Conservation (phyloP, 352 stramenopile genomes). For the Globisporangium iwayamae region DNA sequence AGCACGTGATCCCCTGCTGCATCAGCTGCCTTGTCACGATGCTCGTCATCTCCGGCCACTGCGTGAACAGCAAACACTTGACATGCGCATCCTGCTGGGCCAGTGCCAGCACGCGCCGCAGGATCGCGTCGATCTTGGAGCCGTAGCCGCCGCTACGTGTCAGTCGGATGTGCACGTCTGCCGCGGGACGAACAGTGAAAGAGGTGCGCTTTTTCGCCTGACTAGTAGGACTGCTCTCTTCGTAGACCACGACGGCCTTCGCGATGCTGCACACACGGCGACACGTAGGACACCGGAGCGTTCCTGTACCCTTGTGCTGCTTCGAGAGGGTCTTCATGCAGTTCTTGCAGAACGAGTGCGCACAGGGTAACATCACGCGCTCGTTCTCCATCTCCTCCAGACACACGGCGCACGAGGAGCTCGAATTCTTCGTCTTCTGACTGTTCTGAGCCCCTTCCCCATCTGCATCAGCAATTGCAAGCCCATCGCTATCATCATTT, state of each 20-base stretch:
- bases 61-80: conserved; percentile 90
- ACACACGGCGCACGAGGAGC: conserved; percentile 67
- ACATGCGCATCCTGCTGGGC: conserved; percentile 49
- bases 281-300: conserved; percentile 58
- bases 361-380: conserved; percentile 78
- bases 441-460: not conserved
- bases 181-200: conserved; percentile 1
- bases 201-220: not conserved
- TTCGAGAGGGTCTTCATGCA: conserved; percentile 43
- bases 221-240: conserved; percentile 1
- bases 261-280: conserved; percentile 27
- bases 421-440: conserved; percentile 8
- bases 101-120: conserved; percentile 43
- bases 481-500: not conserved
- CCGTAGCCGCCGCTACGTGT: conserved; percentile 44
- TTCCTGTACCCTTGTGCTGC: conserved; percentile 17
- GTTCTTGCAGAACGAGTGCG: conserved; percentile 73
- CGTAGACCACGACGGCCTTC: conserved; percentile 24
- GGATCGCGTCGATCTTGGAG: conserved; percentile 69
- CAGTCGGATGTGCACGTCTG: conserved; percentile 12
- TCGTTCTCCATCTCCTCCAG: conserved; percentile 60
- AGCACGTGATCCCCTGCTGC: conserved; percentile 61
- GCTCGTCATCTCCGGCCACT: conserved; percentile 89
- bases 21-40: conserved; percentile 28
- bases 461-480: not conserved